Evolutionary conservation across 2,329 filamentous ascomycete genomes (phyloP).

Genomic region (Beauveria medogensis): DNA sequence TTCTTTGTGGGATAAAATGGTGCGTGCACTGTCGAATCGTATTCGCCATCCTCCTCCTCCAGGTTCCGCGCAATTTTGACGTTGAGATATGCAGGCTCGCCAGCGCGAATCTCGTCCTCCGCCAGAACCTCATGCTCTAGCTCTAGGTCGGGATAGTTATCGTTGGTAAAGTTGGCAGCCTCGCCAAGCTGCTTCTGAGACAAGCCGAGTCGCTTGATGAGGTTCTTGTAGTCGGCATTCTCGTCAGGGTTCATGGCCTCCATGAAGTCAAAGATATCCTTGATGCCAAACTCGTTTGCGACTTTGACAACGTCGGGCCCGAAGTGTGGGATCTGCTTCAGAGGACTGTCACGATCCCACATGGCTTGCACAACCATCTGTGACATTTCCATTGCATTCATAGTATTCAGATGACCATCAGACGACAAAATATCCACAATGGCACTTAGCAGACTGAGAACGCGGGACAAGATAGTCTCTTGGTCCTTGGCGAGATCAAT

Average conservation of each 20-base stretch:
- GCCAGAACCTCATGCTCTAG: conserved; percentile 83
- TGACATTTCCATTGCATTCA: conserved; percentile 98
- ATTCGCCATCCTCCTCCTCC: conserved; percentile 56
- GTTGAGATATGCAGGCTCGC: conserved; percentile 72
- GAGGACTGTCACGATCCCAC: conserved; percentile 95
- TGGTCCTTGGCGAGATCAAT: conserved; percentile 96
- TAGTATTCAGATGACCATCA: conserved; percentile 91
- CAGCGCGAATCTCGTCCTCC: conserved; percentile 68
- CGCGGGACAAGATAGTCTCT: conserved; percentile 75
- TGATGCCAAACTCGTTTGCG: conserved; percentile 73
- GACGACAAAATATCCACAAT: conserved; percentile 93
- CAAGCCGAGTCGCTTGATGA: conserved; percentile 72
- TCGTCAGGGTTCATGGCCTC: conserved; percentile 96
- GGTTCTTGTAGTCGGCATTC: conserved; percentile 68
- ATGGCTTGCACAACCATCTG: conserved; percentile 99
- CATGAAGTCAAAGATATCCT: conserved; percentile 96
- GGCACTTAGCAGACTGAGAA: conserved; percentile 80
- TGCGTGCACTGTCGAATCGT: conserved; percentile 80
- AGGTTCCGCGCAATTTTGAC: conserved; percentile 80
- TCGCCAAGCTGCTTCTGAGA: conserved; percentile 75
- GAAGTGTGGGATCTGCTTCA: conserved; percentile 98
- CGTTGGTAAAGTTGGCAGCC: conserved; percentile 91
- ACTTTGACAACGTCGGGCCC: conserved; percentile 73
- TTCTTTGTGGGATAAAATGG: conserved; percentile 91
- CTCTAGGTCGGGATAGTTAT: conserved; percentile 91